Percentiles rank a stretch among this genome's conserved stretches.
Conservation (phyloP, 192 early-diverging fungal species). For the Allomyces macrogynus region DNA sequence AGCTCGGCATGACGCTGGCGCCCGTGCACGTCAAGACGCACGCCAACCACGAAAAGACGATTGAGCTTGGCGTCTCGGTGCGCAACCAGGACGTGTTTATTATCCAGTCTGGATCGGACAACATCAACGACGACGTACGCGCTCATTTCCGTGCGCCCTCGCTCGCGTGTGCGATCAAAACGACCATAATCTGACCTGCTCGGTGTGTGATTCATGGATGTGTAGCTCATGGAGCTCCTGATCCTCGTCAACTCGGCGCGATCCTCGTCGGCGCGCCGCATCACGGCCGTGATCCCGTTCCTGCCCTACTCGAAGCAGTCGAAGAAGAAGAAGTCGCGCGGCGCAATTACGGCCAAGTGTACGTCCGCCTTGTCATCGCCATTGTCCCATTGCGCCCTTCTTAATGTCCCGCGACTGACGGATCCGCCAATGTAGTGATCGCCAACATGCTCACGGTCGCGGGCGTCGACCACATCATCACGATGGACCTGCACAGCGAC, state of each 20-base stretch:
- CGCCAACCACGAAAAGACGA: conserved; percentile 80
- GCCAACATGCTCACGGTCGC: conserved; percentile 72
- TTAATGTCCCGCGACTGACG: background rate
- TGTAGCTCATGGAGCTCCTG: conserved; percentile 86
- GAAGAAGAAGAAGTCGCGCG: conserved; percentile 96
- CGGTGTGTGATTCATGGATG: too few relatives aligned
- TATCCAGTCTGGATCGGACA: conserved; percentile 78
- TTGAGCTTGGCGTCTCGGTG: conserved; percentile 87
- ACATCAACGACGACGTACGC: conserved; percentile 38
- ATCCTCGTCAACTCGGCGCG: conserved; percentile 94
- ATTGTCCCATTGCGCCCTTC: background rate
- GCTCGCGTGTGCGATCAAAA: too few relatives aligned
- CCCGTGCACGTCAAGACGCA: conserved; percentile 61
- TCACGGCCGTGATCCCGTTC: conserved; percentile 92
- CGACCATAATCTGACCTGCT: background rate
- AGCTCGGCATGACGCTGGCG: conserved; percentile 56
- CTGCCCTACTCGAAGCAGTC: conserved; percentile 94
- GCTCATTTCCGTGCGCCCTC: background rate
- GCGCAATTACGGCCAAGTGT: conserved; percentile 84
- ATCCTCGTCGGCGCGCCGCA: conserved; percentile 70
- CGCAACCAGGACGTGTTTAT: conserved; percentile 92
- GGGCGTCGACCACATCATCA: conserved; percentile 95
- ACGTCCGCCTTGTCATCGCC: conserved; percentile 4
- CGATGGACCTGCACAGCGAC: conserved; percentile 87
- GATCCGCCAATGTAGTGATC: background rate